Base-by-base conservation (phyloP, 371 early-diverging fungal species). In the Actinomortierella ambigua region DNA sequence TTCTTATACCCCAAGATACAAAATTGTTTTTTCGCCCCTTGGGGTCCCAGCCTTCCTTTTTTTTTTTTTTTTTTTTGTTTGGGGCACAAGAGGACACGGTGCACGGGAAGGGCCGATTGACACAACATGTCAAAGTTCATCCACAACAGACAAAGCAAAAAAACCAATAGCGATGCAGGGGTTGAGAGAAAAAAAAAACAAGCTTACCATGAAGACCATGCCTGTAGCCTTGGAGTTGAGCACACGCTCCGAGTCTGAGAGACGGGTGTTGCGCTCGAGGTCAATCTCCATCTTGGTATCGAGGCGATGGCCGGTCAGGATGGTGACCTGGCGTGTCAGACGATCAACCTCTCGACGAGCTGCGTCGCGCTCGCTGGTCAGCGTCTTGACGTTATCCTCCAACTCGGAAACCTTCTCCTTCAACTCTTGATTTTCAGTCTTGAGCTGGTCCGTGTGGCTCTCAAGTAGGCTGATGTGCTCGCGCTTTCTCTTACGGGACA, bases 401-500 rank as follows among this genome's bases (percentile, higher is more conserved):
- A 93, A 68, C 40, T 86, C 82, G 26, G 68, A 62, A 0, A 94
- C 84, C 17, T 86, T 70, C 15, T 63, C 65, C 43, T 68, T 79
- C 46, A 95, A 68, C 1, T 70, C 59, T 29, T 76, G 76, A 65
- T 94, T 95, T 46, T 91, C 88, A 7, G 56, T 65, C 44, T 80
- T 70, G 39, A 95, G 78, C 20, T 76, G 64, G 50, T 88, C 82
- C 2, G 85, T 84, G 50, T 89, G 85, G 9, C 81, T 79, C 75
- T 96, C 96, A n/a, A 96, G 81, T 14, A 81, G 73, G 47, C 68
- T 82, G 56, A 93, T 68, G 59, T 94, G 94, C 51, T 96, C 94
- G 41, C 95, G 86, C 79, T 93, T 93, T 50, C 95, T 87, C 76
- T 93, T 93, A 29, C 96, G 87, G 9, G 94, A 93, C 51, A 91